Evolutionary conservation across 495 filamentous ascomycete genomes (phyloP), one percentile per base, ranked within the genome.

Genomic region (Aspergillus nidulans): DNA sequence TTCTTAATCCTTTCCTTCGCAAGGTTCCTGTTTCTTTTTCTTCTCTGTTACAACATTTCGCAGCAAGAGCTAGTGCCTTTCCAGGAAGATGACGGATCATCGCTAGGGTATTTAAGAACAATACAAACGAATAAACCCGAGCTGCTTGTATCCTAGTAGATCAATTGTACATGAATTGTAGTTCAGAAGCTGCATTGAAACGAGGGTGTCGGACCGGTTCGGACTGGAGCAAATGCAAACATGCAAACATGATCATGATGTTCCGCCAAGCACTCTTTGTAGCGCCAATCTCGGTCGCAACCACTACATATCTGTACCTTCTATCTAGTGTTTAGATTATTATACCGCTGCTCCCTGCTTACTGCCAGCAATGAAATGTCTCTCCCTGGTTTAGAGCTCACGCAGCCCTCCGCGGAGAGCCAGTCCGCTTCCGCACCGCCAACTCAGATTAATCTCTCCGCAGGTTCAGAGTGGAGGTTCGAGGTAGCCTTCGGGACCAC

Each of bases 401-500:
- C 72, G 10, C 70, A 75, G 56, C 67, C 71, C 26, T 67, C 72
- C 36, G 70, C 64, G 59, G 75, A 76, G 24, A 70, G 66, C 48
- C 64, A 69, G 19, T 67, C 68, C 52, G 66, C 59, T 34, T 53
- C 67, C 56, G 72, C 71, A 41, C 73, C 70, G 50, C 75, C 75
- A 30, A 69, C 75, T 19, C 75, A 75, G 49, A 69, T 77, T 58
- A 64, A 47, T 44, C 63, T 86, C 51, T 65, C 69, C 20, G 69
- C 74, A 20, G 75, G 75, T 41, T 77, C 78, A 4, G 94, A 98
- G 80, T 98, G 89, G 86, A 83, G 94, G 53, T 98, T 98, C 76
- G 88, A 96, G 63, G 88, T 95, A 25, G 81, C 87, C 23, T 86
- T 84, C 64, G 78, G 79, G 10, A 75, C 78, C 16, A 82, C 75